Evolutionary conservation across 2,329 filamentous ascomycete species (phyloP), one percentile per base, ranked within the genome.

Genomic region (Phialophora macrospora): DNA sequence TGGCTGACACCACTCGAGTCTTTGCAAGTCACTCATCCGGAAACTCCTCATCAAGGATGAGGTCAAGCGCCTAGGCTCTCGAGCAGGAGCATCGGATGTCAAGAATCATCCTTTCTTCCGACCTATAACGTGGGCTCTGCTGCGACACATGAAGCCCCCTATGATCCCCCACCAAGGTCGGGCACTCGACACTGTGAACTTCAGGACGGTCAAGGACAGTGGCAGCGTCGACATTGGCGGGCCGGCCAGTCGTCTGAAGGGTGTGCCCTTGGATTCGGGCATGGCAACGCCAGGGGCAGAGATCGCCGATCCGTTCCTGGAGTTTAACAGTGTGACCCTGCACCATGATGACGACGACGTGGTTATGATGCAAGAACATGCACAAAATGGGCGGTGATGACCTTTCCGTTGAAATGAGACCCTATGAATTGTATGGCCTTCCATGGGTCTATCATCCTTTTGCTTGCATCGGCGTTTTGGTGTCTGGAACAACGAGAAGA

Each of bases 21-120:
- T 97, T 55, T 99, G 95, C 84, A 99, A 99, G 81, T 96, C 92
- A 4, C 81, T 99, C 68, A 97, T 99, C 75, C 88, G 95, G 70
- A 99, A 99, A 80, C 85, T 99, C 14, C 84, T 99, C 52, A 98
- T 98, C 84, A 99, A 99, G 79, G 95, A 99, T 73, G 95, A 99
- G 79, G 93, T 94, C 66, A 90, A 93, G 68, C 90, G 95, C 66
- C 85, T 99, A 51, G 95, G 95, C 66, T 96, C 95, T 56, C 90
- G 95, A 68, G 95, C 95, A 2, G 95, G 95, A 68, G 95, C 95
- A 8, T 97, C 93, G 0, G 95, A 99, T 78, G 96, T 99, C 77
- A 99, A 99, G 80, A 88, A 84, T 1, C 95, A 98, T 75, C 91
- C 93, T 11, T 99, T 99, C 84, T 99, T 99, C 86, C 88, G 93